Conservation (phyloP, 306 rosid species). For the Purshia tridentata region DNA sequence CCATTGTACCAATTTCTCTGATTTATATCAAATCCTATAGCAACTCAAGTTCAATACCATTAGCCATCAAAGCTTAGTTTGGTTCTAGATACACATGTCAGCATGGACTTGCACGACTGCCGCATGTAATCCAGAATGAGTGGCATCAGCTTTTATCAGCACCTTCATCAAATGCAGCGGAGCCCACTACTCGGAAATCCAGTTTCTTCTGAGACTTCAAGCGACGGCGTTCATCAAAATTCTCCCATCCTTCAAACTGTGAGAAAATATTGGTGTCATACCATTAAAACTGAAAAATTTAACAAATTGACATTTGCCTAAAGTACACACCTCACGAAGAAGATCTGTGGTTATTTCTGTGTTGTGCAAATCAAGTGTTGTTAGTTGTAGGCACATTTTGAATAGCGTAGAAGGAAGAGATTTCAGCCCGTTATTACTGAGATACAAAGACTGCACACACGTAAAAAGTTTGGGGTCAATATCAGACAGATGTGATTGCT, state of each 20-base stretch:
- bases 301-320: constrained; percentile 6
- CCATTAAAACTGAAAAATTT: constrained; percentile 16
- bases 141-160: constrained; percentile 67
- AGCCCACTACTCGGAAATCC: constrained; percentile 68
- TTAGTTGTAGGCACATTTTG: constrained; percentile 70
- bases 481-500: not conserved
- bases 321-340: constrained; percentile 67
- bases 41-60: not conserved
- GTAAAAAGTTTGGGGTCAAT: not conserved
- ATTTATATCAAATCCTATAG: not conserved
- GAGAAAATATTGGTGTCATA: constrained; percentile 8
- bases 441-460: constrained; percentile 62
- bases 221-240: constrained; percentile 73
- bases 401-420: constrained; percentile 76
- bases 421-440: constrained; percentile 69
- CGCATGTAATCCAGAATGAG: not conserved
- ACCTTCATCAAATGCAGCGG: constrained; percentile 87
- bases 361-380: constrained; percentile 79
- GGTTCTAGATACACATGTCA: constrained; percentile 4
- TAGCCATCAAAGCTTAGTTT: not conserved
- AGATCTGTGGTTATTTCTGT: constrained; percentile 81
- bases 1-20: not conserved
- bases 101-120: not conserved
- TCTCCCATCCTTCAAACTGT: constrained; percentile 90
- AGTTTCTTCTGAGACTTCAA: constrained; percentile 83